Percentiles rank a stretch among this genome's conserved stretches.
phyloP scores from a whole-genome alignment of 139 green algal genomes.

The Bryopsis sp. region DNA sequence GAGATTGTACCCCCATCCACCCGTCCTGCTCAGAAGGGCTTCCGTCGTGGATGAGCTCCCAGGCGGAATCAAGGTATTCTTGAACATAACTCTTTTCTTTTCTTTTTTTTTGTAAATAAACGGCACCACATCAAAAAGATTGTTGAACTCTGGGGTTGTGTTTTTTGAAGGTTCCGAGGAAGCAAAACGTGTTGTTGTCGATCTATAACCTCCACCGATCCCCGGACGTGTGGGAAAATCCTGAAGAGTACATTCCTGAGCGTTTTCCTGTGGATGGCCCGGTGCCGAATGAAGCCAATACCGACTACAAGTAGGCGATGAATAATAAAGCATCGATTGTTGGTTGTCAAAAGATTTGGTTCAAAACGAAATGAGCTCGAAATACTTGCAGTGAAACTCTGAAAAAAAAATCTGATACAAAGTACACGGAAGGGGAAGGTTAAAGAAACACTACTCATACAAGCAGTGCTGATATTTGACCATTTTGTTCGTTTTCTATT shows the following conservation, averaged over 20 bases:
- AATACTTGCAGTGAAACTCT: too few relatives aligned
- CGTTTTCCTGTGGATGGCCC: constrained; percentile 84
- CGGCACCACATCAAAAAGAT: background rate
- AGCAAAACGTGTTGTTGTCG: constrained; percentile 94
- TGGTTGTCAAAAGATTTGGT: too few relatives aligned
- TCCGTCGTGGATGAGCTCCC: constrained; percentile 75
- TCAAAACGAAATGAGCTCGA: too few relatives aligned
- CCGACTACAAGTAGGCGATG: constrained; percentile 78
- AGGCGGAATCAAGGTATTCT: constrained; percentile 46
- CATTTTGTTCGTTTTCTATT: background rate
- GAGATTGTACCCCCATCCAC: constrained; percentile 97
- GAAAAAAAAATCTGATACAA: too few relatives aligned
- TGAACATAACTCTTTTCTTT: background rate
- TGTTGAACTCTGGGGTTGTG: background rate
- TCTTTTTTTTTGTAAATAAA: background rate
- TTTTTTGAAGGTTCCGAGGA: constrained; percentile 43
- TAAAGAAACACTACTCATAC: too few relatives aligned
- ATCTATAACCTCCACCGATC: constrained; percentile 97
- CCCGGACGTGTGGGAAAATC: constrained; percentile 61
- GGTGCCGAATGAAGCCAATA: constrained; percentile 92
- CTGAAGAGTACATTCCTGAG: constrained; percentile 81
- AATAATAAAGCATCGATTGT: too few relatives aligned
- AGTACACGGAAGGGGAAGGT: background rate
- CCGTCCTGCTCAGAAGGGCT: constrained; percentile 81
- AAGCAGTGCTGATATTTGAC: too few relatives aligned